Evolutionary conservation across 768 basidiomycete genomes (phyloP), one percentile per base, ranked within the genome.

Genomic region (Punctularia strigosozonata): DNA sequence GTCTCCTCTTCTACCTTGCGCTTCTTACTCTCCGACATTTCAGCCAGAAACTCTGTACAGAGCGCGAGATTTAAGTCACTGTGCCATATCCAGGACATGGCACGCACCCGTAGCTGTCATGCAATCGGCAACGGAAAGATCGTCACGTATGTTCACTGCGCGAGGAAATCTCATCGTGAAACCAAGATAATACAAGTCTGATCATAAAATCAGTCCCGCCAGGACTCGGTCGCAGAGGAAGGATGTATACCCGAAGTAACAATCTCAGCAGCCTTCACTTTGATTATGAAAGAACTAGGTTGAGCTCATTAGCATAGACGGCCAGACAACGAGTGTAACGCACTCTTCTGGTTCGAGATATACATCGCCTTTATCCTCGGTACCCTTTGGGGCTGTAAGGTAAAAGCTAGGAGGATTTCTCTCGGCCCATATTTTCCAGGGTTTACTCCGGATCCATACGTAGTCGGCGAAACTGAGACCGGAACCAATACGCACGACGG

Each of bases 131-230:
- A 76, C 62, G 24, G 55, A 69, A 15, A 87, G 65, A 49, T 95
- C 90, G 36, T 86, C 84, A 18, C 88, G 74, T 43, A 92, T 88
- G 3, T 59, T 53, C 33, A 88, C 50, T 13, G 86, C 89, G 41
- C 92, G 74, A 32, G 95, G 94, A 53, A 99, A 99, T 17, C 95
- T 80, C 77, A 99, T 82, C 0, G 94, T 98, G 45, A 80, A 75
- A 4, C 80, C 83, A 46, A 90, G 56, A 38, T 83, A 82, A 49
- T 88, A 97, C 48, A 78, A 79, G 47, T 89, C 91, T 78, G 43
- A 46, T 20, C 13, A 46, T 36, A 18, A 32, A 37, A 34, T 31
- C 31, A 26, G 37, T 43, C 6, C 43, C n/a, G n/a, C n/a, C n/a
- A n/a, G 42, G 35, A 28, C 20, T n/a, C 21, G 15, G 15, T 21